Evolutionary conservation across 2,329 filamentous ascomycete genomes (phyloP).

Genomic region (Calycina herbarum): DNA sequence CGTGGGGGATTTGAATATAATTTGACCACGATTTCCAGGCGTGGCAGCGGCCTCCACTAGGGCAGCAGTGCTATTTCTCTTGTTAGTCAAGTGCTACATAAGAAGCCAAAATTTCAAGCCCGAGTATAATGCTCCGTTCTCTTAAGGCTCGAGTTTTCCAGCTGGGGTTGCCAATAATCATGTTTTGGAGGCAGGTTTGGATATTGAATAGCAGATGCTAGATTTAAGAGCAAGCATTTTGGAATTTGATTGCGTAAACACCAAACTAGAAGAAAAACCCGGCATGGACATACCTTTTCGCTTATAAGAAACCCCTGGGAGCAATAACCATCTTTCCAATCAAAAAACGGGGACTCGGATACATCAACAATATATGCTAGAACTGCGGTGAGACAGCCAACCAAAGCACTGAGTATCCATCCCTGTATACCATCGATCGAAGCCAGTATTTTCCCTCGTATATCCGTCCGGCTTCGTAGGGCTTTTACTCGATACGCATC

Average conservation of each 20-base stretch:
- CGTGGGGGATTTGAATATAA: conserved; percentile 32
- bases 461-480: conserved; percentile 76
- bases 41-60: conserved; percentile 52
- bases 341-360: conserved; percentile 81
- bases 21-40: conserved; percentile 65
- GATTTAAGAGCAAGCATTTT: neutral
- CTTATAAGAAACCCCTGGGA: conserved; percentile 67
- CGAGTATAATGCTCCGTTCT: neutral
- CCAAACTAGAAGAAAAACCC: neutral
- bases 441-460: conserved; percentile 74
- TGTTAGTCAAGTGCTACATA: conserved; percentile 23
- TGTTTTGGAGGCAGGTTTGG: neutral
- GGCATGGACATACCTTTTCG: conserved; percentile 55
- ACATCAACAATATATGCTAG: conserved; percentile 89
- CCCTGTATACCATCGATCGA: conserved; percentile 87
- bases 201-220: neutral
- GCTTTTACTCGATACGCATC: conserved; percentile 88
- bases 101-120: neutral
- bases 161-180: neutral
- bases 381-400: conserved; percentile 80
- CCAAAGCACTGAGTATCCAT: conserved; percentile 89
- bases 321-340: conserved; percentile 90
- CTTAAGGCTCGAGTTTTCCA: neutral
- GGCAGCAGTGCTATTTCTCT: conserved; percentile 52
- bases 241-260: neutral